These are phyloP conservation scores for Nitzschia inconspicua DNA, from an alignment of 108 stramenopile genomes.

Conservation along the genomic window DNA sequence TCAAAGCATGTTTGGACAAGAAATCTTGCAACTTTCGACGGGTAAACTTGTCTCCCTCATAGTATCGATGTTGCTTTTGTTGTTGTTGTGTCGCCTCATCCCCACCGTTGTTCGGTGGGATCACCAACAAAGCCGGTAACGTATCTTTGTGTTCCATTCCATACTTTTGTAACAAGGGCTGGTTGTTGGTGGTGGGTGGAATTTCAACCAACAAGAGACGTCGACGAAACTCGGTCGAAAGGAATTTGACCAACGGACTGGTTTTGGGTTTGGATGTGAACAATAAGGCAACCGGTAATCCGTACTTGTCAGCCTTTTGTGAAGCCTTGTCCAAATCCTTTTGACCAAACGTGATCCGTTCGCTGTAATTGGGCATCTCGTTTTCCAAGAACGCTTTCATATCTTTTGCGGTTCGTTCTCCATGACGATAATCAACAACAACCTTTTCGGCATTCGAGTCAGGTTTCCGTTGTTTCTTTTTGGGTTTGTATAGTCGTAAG, in stretches of 20 bases:
- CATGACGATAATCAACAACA: conserved; percentile 54
- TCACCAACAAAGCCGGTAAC: conserved; percentile 37
- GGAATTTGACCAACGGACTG: conserved; percentile 44
- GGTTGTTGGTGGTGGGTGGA: conserved; percentile 50
- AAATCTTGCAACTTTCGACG: conserved; percentile 48
- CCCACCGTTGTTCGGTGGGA: conserved; percentile 10
- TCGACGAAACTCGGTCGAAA: conserved; percentile 61
- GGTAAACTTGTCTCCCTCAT: conserved; percentile 43
- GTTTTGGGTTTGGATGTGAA: conserved; percentile 48
- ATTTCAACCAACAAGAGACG: conserved; percentile 49
- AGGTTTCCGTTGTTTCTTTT: conserved; percentile 40
- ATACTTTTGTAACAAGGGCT: conserved; percentile 35
- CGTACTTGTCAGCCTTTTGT: conserved; percentile 45
- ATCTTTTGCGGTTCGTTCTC: conserved; percentile 55
- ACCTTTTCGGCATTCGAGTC: conserved; percentile 45
- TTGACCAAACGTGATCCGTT: conserved; percentile 33
- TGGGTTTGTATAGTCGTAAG: conserved; percentile 55
- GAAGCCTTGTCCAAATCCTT: conserved; percentile 40
- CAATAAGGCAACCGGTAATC: conserved; percentile 48
- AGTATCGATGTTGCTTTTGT: conserved; percentile 7
- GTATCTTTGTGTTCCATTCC: conserved; percentile 2
- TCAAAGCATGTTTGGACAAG: conserved; percentile 47
- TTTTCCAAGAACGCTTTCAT: conserved; percentile 53
- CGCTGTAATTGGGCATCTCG: conserved; percentile 53
- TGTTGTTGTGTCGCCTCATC: neutral